Percentiles rank a stretch among this genome's conserved stretches.
Evolutionary conservation across 2,329 filamentous ascomycete genomes (phyloP).

Genomic region (Aspergillus costaricaensis): DNA sequence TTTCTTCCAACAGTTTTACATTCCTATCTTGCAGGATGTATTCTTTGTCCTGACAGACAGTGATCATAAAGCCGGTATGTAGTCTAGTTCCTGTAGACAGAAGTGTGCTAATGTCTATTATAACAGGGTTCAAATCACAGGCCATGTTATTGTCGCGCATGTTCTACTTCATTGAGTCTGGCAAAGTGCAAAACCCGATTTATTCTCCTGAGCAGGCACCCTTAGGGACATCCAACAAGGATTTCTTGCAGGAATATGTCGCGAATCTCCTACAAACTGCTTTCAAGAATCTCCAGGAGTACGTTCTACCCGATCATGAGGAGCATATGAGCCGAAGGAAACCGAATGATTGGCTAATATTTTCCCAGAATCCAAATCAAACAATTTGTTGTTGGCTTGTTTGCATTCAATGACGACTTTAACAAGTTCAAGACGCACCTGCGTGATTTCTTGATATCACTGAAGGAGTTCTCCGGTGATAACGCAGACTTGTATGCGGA

Average conservation of each 20-base stretch:
- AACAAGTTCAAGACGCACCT: slow-evolving; percentile 94
- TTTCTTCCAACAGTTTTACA: slow-evolving; percentile 98
- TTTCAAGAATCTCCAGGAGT: slow-evolving; percentile 90
- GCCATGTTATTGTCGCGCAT: slow-evolving; percentile 90
- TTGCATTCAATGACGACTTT: slow-evolving; percentile 83
- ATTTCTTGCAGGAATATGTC: slow-evolving; percentile 88
- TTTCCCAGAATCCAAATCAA: slow-evolving; percentile 74
- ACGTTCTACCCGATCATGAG: slow-evolving; percentile 41
- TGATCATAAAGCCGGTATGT: slow-evolving; percentile 85
- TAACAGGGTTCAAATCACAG: slow-evolving; percentile 85
- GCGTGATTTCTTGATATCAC: slow-evolving; percentile 93
- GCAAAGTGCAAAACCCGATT: slow-evolving; percentile 90
- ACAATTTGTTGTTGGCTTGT: slow-evolving; percentile 85
- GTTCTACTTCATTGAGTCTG: slow-evolving; percentile 89
- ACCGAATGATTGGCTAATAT: background rate
- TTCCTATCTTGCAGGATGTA: slow-evolving; percentile 92
- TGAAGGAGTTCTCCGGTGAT: slow-evolving; percentile 96
- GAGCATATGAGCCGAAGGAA: slow-evolving; percentile 24
- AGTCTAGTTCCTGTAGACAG: background rate
- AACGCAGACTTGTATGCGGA: slow-evolving; percentile 92
- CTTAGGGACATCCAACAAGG: slow-evolving; percentile 80
- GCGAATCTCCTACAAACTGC: slow-evolving; percentile 81
- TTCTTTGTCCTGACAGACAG: slow-evolving; percentile 98
- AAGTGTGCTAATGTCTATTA: slow-evolving; percentile 7
- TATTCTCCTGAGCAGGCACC: slow-evolving; percentile 83